phyloP scores from a whole-genome alignment of 2,329 filamentous ascomycete species.

The Chaetomium olivaceum region DNA sequence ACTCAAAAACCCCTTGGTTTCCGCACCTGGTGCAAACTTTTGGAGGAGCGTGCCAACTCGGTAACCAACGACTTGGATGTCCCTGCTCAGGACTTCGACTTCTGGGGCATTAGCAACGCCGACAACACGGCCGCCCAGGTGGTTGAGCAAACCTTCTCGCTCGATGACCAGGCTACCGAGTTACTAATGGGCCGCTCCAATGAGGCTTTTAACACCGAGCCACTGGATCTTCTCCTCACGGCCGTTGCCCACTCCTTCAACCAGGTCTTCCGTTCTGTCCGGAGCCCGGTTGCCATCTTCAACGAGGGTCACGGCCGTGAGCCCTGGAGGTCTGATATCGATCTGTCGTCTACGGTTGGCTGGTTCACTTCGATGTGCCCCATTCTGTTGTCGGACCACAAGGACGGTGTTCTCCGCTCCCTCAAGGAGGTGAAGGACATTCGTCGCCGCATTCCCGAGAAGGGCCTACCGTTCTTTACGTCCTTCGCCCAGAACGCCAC shows the following conservation, averaged over 20 bases:
- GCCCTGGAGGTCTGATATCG: slow-evolving; percentile 38
- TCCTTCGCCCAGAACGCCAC: slow-evolving; percentile 10
- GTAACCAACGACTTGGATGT: slow-evolving; percentile 12
- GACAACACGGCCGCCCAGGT: slow-evolving; percentile 11
- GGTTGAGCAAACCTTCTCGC: slow-evolving; percentile 29
- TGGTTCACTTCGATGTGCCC: slow-evolving; percentile 50
- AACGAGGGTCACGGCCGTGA: slow-evolving; percentile 47
- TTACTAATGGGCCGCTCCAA: slow-evolving; percentile 17
- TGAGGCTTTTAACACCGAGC: slow-evolving; percentile 24
- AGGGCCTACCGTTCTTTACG: slow-evolving; percentile 8
- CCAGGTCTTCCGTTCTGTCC: slow-evolving; percentile 25
- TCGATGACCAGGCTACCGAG: slow-evolving; percentile 39
- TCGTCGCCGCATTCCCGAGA: slow-evolving; percentile 2
- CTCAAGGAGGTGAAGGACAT: slow-evolving; percentile 1
- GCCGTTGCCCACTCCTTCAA: slow-evolving; percentile 5
- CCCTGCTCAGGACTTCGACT: slow-evolving; percentile 9
- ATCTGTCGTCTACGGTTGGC: slow-evolving; percentile 45
- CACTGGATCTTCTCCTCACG: background rate
- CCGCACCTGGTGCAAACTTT: slow-evolving; percentile 41
- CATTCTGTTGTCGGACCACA: slow-evolving; percentile 28
- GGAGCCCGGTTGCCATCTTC: slow-evolving; percentile 39
- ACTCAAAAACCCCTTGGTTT: slow-evolving; percentile 35
- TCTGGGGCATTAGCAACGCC: slow-evolving; percentile 14
- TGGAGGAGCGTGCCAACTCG: slow-evolving; percentile 31
- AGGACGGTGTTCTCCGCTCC: background rate